Percentiles rank a stretch among this genome's conserved stretches.
Conservation (phyloP, 1,139 yeast species). For the Geotrichum fermentans region DNA sequence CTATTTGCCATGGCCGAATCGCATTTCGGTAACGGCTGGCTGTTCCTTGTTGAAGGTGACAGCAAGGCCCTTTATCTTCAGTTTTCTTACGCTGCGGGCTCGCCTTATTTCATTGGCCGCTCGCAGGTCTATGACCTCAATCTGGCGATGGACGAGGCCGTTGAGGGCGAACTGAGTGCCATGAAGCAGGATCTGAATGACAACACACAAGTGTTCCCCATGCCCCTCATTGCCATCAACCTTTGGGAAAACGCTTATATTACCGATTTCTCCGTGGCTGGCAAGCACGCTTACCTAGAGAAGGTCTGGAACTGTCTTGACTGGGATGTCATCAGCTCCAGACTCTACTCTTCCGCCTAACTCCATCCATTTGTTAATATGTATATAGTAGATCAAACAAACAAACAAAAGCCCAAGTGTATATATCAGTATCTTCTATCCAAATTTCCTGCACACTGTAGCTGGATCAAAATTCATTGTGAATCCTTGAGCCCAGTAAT, state of each 20-base stretch:
- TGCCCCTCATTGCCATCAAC: constrained; percentile 76
- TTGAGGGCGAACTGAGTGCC: constrained; percentile 38
- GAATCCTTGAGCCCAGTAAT: no score
- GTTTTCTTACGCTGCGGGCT: constrained; percentile 74
- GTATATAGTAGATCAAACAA: not conserved
- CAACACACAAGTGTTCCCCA: constrained; percentile 57
- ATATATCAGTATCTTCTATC: no score
- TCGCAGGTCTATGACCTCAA: constrained; percentile 74
- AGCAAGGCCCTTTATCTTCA: constrained; percentile 62
- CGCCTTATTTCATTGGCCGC: constrained; percentile 78
- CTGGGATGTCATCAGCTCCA: constrained; percentile 66
- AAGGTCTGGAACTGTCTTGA: constrained; percentile 75
- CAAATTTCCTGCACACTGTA: no score
- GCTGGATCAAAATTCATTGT: no score
- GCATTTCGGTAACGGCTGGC: constrained; percentile 76
- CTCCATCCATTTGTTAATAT: not conserved
- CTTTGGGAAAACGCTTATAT: constrained; percentile 87
- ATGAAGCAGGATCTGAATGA: constrained; percentile 44
- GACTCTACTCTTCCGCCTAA: constrained; percentile 32
- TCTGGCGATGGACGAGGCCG: constrained; percentile 54
- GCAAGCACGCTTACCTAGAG: constrained; percentile 67
- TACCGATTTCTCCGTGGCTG: constrained; percentile 75
- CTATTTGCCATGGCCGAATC: constrained; percentile 54
- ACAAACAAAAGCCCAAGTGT: no score
- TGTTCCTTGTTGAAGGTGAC: constrained; percentile 72